These are phyloP conservation scores for Geoglossum cookeanum DNA, from an alignment of 2,329 filamentous ascomycete genomes.

Conservation along the genomic window DNA sequence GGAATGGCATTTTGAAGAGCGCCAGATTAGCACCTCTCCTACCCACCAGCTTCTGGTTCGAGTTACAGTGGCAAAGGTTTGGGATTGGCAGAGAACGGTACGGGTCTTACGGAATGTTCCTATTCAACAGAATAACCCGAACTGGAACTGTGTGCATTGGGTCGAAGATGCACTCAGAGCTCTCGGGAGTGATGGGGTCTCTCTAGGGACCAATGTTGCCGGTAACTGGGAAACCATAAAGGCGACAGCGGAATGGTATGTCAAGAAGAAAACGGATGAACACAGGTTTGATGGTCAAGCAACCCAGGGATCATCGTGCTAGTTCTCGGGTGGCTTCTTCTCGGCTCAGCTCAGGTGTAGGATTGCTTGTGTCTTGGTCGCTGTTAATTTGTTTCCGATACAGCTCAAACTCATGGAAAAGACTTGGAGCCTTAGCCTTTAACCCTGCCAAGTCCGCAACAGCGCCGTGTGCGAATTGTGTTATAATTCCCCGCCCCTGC, in stretches of 20 bases:
- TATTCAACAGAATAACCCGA: slow-evolving; percentile 14
- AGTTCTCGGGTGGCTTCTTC: no score
- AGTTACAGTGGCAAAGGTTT: slow-evolving; percentile 19
- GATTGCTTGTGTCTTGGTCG: no score
- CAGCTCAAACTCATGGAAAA: no score
- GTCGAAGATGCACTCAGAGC: slow-evolving; percentile 22
- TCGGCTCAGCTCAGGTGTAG: no score
- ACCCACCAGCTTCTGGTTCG: slow-evolving; percentile 17
- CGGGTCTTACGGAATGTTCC: slow-evolving; percentile 17
- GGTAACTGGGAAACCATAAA: slow-evolving; percentile 19
- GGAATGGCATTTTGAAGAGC: slow-evolving; percentile 17
- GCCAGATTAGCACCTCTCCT: slow-evolving; percentile 9
- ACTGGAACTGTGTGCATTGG: slow-evolving; percentile 28
- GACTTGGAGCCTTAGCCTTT: no score
- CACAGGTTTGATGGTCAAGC: slow-evolving; percentile 23
- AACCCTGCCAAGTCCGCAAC: no score
- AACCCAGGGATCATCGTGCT: no score
- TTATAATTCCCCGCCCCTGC: no score
- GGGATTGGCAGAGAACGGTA: slow-evolving; percentile 13
- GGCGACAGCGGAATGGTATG: slow-evolving; percentile 22
- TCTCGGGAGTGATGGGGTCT: slow-evolving; percentile 13
- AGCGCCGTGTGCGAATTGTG: no score
- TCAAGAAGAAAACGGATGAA: slow-evolving; percentile 20
- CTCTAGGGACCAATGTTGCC: slow-evolving; percentile 16
- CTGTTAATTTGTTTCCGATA: no score